A percentile compares a stretch with the other conserved stretches of the same genome.
These are phyloP conservation scores for Pyricularia pennisetigena DNA, from an alignment of 2,329 filamentous ascomycete species.

Conservation along the genomic window DNA sequence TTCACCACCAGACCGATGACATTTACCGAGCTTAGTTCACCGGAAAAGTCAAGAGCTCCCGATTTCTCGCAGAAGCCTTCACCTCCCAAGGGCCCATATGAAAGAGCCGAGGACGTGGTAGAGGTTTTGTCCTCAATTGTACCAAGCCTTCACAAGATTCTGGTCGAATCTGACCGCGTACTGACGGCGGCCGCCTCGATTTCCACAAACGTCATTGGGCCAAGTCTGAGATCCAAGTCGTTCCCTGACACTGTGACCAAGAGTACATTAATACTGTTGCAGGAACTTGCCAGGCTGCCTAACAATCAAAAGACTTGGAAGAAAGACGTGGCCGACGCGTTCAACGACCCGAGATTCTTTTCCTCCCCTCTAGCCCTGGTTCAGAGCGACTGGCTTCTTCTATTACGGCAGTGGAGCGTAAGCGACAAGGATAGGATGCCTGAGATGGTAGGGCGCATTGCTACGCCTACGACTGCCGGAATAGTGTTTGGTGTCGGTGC, in stretches of 20 bases:
- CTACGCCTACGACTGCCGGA: slow-evolving; percentile 80
- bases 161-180: slow-evolving; percentile 80
- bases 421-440: slow-evolving; percentile 81
- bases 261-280: slow-evolving; percentile 61
- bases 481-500: slow-evolving; percentile 99
- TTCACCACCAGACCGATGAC: slow-evolving; percentile 81
- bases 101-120: slow-evolving; percentile 65
- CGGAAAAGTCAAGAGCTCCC: slow-evolving; percentile 28
- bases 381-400: slow-evolving; percentile 66
- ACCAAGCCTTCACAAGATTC: slow-evolving; percentile 69
- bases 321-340: slow-evolving; percentile 84
- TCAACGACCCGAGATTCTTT: slow-evolving; percentile 85
- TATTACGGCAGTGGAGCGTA: slow-evolving; percentile 75
- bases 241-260: slow-evolving; percentile 80
- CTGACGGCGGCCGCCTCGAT: slow-evolving; percentile 69
- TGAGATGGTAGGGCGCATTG: slow-evolving; percentile 70
- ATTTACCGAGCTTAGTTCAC: slow-evolving; percentile 44
- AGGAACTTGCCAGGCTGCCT: slow-evolving; percentile 66
- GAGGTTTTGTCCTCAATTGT: slow-evolving; percentile 70
- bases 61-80: slow-evolving; percentile 23
- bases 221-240: slow-evolving; percentile 69
- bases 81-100: slow-evolving; percentile 20
- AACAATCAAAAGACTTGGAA: slow-evolving; percentile 85
- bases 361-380: slow-evolving; percentile 56
- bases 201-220: slow-evolving; percentile 72